Percentiles rank a stretch among this genome's conserved stretches.
Evolutionary conservation across 768 basidiomycete genomes (phyloP).

Genomic region (Termitomyces sp.): DNA sequence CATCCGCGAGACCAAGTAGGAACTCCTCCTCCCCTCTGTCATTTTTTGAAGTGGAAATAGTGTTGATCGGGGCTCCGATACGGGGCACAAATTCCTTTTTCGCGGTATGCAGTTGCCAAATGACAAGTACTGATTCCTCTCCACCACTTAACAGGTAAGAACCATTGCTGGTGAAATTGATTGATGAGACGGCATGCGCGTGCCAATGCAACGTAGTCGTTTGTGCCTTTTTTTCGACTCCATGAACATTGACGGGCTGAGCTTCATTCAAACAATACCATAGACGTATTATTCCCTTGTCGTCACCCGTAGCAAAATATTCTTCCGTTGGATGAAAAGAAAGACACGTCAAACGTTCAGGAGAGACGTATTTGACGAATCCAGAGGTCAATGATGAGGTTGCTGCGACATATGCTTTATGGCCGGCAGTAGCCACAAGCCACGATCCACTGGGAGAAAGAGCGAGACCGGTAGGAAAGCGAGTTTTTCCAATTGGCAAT

Average conservation of each 20-base stretch:
- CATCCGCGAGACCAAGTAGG: constrained; percentile 76
- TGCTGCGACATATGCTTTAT: constrained; percentile 71
- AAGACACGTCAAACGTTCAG: constrained; percentile 76
- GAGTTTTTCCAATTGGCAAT: constrained; percentile 60
- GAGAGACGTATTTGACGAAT: constrained; percentile 79
- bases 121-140: constrained; percentile 92
- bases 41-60: constrained; percentile 53
- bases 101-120: constrained; percentile 90
- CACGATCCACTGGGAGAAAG: constrained; percentile 74
- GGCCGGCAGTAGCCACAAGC: constrained; percentile 69
- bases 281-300: constrained; percentile 74
- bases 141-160: constrained; percentile 92
- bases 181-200: constrained; percentile 83
- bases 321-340: constrained; percentile 87
- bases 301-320: constrained; percentile 94
- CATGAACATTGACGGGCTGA: constrained; percentile 40
- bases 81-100: constrained; percentile 91
- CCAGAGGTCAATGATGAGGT: constrained; percentile 52
- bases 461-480: constrained; percentile 54
- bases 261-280: constrained; percentile 88
- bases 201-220: constrained; percentile 95
- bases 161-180: constrained; percentile 86
- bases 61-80: constrained; percentile 79
- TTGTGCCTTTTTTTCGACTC: constrained; percentile 74
- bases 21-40: constrained; percentile 73